A percentile compares a stretch with the other conserved stretches of the same genome.
phyloP scores from a whole-genome alignment of 352 stramenopile genomes.

The Plasmopara viticola region DNA sequence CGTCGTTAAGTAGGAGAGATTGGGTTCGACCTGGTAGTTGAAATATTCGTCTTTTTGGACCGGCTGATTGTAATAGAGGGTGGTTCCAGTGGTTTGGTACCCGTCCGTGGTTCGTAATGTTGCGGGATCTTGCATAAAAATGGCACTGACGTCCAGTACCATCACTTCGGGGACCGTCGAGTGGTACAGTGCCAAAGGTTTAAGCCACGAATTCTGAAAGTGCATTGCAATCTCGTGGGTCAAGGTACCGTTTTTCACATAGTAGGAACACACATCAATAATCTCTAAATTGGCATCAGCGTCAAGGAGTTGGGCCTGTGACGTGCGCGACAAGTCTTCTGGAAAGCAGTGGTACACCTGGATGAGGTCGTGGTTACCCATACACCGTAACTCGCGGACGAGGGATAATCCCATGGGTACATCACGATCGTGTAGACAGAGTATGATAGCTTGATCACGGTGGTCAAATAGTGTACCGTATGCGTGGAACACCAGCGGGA shows the following conservation, averaged over 20 bases:
- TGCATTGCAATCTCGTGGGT: constrained; percentile 8
- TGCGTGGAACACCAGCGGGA: constrained; percentile 12
- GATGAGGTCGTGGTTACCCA: constrained; percentile 39
- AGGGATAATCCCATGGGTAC: constrained; percentile 39
- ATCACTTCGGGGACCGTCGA: constrained; percentile 38
- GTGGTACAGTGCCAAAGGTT: constrained; percentile 50
- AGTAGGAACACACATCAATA: constrained; percentile 35
- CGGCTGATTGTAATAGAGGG: constrained; percentile 68
- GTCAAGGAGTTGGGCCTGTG: constrained; percentile 3
- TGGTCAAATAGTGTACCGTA: constrained; percentile 13
- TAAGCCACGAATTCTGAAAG: constrained; percentile 56
- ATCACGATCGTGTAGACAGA: constrained; percentile 37
- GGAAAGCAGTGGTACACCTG: constrained; percentile 47
- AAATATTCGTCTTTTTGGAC: constrained; percentile 26
- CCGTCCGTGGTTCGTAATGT: constrained; percentile 24
- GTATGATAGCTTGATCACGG: constrained; percentile 29
- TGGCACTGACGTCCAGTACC: constrained; percentile 47
- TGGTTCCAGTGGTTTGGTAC: constrained; percentile 44
- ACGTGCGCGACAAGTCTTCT: constrained; percentile 30
- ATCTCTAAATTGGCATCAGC: constrained; percentile 32
- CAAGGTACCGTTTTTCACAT: constrained; percentile 9
- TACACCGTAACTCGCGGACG: constrained; percentile 35
- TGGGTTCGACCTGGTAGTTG: constrained; percentile 23
- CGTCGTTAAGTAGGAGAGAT: constrained; percentile 32
- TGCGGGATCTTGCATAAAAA: constrained; percentile 41